Evolutionary conservation across 1,284 basidiomycete species (phyloP).

Genomic region (Entoloma clypeatum): DNA sequence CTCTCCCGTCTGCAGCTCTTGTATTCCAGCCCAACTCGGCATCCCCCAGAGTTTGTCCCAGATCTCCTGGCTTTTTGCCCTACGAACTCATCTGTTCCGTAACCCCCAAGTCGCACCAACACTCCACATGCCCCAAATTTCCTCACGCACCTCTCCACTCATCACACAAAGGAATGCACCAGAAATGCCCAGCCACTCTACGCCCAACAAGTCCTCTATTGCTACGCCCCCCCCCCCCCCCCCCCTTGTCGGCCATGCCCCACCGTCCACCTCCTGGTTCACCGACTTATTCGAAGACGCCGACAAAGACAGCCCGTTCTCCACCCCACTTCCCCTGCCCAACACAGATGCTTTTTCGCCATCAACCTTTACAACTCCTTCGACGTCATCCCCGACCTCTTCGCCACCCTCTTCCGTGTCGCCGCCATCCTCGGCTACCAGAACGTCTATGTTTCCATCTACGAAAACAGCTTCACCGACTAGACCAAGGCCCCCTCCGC

Average conservation of each 20-base stretch:
- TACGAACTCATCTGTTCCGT: slow-evolving; percentile 18
- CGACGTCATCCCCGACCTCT: slow-evolving; percentile 92
- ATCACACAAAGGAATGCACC: slow-evolving; percentile 89
- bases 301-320: too few species aligned
- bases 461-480: slow-evolving; percentile 93
- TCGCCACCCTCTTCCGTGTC: too few species aligned
- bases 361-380: slow-evolving; percentile 98
- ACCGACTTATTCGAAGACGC: slow-evolving; percentile 44
- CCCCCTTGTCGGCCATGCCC: slow-evolving; percentile 75
- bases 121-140: slow-evolving; percentile 76
- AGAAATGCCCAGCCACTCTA: too few species aligned
- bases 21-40: slow-evolving; percentile 59
- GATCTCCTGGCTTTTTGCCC: slow-evolving; percentile 13
- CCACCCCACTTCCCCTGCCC: slow-evolving; percentile 31
- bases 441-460: slow-evolving; percentile 94
- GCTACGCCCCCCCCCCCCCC: too few species aligned
- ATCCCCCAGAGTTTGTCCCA: slow-evolving; percentile 48
- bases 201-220: slow-evolving; percentile 82
- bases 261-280: slow-evolving; percentile 62
- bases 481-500: slow-evolving; percentile 91
- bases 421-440: too few species aligned
- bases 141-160: slow-evolving; percentile 78
- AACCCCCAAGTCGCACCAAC: slow-evolving; percentile 44
- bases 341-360: slow-evolving; percentile 92
- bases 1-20: slow-evolving; percentile 56